These are phyloP conservation scores for Pseudogymnoascus sp. DNA, from an alignment of 2,329 filamentous ascomycete genomes.

Conservation along the genomic window DNA sequence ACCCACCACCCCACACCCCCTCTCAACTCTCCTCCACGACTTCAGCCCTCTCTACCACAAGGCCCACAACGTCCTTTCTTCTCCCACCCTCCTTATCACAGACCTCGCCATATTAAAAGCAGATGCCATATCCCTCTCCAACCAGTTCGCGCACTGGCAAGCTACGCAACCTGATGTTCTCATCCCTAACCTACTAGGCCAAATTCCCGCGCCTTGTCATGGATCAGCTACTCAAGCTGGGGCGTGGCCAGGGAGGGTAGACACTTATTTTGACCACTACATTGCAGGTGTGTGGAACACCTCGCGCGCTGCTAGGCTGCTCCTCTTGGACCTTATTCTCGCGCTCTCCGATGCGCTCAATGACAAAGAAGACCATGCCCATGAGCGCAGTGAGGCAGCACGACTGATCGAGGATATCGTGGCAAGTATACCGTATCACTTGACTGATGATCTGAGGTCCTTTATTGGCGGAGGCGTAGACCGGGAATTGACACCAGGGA, in stretches of 20 bases:
- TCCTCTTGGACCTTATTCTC: slow-evolving; percentile 43
- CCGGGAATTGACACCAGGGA: slow-evolving; percentile 13
- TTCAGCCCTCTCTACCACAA: background rate
- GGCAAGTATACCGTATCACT: slow-evolving; percentile 20
- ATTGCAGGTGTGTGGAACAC: slow-evolving; percentile 48
- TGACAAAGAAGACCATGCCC: background rate
- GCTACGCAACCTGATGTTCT: slow-evolving; percentile 13
- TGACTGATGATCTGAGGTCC: slow-evolving; percentile 16
- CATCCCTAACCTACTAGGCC: slow-evolving; percentile 11
- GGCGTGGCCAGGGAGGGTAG: slow-evolving; percentile 48
- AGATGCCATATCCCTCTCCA: slow-evolving; percentile 8
- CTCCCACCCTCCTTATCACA: background rate
- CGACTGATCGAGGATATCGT: slow-evolving; percentile 15
- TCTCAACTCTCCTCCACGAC: background rate
- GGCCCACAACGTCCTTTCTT: background rate
- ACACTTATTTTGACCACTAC: slow-evolving; percentile 49
- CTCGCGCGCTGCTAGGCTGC: slow-evolving; percentile 41
- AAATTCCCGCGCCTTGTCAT: background rate
- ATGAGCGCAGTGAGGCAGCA: background rate
- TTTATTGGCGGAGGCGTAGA: slow-evolving; percentile 14
- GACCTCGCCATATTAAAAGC: slow-evolving; percentile 3
- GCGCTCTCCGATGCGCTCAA: slow-evolving; percentile 8
- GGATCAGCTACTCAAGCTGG: slow-evolving; percentile 29
- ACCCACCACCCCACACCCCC: background rate
- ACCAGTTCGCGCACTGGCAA: slow-evolving; percentile 14